phyloP scores from a whole-genome alignment of 306 rosid genomes.

The Rosa lucieae region DNA sequence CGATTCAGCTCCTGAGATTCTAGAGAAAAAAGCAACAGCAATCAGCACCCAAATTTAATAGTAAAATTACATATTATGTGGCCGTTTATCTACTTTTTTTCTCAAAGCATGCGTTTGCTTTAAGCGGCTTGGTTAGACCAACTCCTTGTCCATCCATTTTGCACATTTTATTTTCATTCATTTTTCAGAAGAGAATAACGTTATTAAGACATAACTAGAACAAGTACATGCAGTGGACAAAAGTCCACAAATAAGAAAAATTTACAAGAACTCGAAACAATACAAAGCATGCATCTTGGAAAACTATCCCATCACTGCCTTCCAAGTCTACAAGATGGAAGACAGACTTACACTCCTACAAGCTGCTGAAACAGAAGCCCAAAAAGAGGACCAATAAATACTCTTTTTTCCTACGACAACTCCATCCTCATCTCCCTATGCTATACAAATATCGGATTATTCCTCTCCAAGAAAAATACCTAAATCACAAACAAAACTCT shows the following conservation, averaged over 20 bases:
- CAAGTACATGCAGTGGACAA: background rate
- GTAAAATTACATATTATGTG: background rate
- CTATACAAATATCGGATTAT: background rate
- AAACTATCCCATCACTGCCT: background rate
- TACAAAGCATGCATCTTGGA: background rate
- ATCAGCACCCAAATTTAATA: background rate
- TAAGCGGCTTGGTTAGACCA: background rate
- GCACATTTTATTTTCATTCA: background rate
- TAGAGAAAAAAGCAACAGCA: constrained; percentile 16
- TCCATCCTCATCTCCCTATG: background rate
- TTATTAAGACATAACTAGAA: background rate
- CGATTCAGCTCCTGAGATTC: constrained; percentile 23
- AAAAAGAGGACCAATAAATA: background rate
- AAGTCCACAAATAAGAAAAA: background rate
- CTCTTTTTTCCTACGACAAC: background rate
- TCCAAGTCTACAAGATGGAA: background rate
- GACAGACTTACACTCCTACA: too few relatives aligned
- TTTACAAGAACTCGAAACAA: background rate
- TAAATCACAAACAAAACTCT: background rate
- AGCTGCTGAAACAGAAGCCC: background rate
- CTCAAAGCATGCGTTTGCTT: background rate
- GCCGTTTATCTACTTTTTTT: background rate
- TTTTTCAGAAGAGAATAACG: background rate
- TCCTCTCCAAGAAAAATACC: background rate
- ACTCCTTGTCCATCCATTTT: background rate